Evolutionary conservation across 768 basidiomycete genomes (phyloP).

Genomic region (Tylopilus plumbeoviolaceoides): DNA sequence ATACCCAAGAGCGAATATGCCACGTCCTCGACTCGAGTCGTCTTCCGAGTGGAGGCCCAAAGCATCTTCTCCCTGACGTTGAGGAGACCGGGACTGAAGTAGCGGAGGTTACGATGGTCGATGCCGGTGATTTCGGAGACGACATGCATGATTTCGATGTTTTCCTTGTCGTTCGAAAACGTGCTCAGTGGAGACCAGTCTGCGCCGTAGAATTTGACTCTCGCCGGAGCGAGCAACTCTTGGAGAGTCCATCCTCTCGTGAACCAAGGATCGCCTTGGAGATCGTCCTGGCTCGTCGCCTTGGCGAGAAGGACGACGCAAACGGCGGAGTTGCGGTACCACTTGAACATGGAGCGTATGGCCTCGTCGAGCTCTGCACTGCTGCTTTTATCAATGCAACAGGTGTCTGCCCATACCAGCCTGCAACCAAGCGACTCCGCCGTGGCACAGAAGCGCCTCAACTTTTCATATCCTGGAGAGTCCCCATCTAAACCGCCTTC

Average conservation of each 20-base stretch:
- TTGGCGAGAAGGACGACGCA: slow-evolving; percentile 20
- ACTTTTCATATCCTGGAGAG: slow-evolving; percentile 9
- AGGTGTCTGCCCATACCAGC: slow-evolving; percentile 25
- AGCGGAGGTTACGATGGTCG: slow-evolving; percentile 6
- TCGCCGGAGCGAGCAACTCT: slow-evolving; percentile 19
- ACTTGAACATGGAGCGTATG: slow-evolving; percentile 26
- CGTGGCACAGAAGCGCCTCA: slow-evolving; percentile 11
- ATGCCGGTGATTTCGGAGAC: slow-evolving; percentile 14
- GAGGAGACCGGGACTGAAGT: slow-evolving; percentile 21
- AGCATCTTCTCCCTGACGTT: slow-evolving; percentile 19
- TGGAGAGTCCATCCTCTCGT: slow-evolving; percentile 18
- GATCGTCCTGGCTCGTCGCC: not conserved
- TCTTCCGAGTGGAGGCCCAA: slow-evolving; percentile 24
- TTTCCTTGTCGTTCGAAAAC: slow-evolving; percentile 19
- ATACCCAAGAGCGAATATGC: slow-evolving; percentile 27
- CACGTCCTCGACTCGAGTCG: slow-evolving; percentile 25
- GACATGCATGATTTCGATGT: slow-evolving; percentile 8
- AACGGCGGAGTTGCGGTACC: slow-evolving; percentile 21
- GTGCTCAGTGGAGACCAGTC: slow-evolving; percentile 15
- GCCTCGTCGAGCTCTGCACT: slow-evolving; percentile 30
- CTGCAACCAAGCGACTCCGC: slow-evolving; percentile 14
- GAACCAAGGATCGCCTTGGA: slow-evolving; percentile 24
- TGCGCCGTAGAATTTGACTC: slow-evolving; percentile 17
- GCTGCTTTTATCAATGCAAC: slow-evolving; percentile 26
- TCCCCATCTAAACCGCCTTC: slow-evolving; percentile 1